A percentile compares a stretch with the other conserved stretches of the same genome.
phyloP scores from a whole-genome alignment of 192 early-diverging fungal genomes.

The Diversispora epigaea region DNA sequence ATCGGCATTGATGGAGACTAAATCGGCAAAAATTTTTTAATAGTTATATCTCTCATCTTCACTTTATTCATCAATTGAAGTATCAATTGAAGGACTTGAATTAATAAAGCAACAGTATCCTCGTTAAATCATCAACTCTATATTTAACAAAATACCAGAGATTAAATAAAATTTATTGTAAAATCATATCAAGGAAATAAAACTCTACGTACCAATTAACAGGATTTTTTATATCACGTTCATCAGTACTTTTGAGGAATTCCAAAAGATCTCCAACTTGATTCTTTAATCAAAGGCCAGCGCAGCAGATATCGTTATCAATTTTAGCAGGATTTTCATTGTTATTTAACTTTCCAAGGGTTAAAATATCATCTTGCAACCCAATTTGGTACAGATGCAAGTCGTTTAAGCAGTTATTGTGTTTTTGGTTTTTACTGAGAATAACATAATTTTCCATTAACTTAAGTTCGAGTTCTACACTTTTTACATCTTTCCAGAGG shows the following conservation, averaged over 20 bases:
- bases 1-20: neutral
- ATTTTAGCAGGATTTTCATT: neutral
- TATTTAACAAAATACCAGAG: no score
- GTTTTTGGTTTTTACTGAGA: neutral
- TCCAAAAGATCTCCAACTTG: neutral
- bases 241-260: neutral
- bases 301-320: slow-evolving; percentile 15
- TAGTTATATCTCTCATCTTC: neutral
- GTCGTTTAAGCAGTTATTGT: neutral
- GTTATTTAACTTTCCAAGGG: neutral
- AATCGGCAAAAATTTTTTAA: neutral
- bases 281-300: slow-evolving; percentile 22
- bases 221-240: slow-evolving; percentile 22
- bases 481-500: neutral
- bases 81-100: slow-evolving; percentile 27
- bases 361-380: neutral
- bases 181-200: no score
- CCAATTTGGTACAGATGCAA: neutral
- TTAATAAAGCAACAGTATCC: slow-evolving; percentile 1
- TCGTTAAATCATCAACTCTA: slow-evolving; percentile 16
- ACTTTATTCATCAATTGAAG: slow-evolving; percentile 6
- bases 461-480: slow-evolving; percentile 1
- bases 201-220: no score
- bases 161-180: no score
- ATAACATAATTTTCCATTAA: neutral